Evolutionary conservation across 257 asterid genomes (phyloP), one percentile per base, ranked within the genome.

Genomic region (Solanum pennellii): DNA sequence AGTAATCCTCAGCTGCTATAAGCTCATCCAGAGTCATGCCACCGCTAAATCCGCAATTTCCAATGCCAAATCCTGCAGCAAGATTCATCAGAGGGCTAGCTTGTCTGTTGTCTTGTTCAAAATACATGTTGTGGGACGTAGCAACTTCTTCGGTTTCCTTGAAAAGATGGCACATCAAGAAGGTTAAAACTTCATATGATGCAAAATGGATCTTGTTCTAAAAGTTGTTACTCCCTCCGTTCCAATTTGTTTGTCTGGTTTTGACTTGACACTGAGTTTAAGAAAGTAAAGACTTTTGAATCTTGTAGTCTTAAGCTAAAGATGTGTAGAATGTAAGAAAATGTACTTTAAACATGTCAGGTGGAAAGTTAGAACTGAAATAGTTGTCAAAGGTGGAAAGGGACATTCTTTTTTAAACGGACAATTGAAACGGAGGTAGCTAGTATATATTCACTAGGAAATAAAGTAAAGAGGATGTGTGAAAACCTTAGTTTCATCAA

Each of bases 41-140:
- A 47, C 84, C 59, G 12, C 87, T 90, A 89, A 92, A 75, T 82
- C 90, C 87, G 62, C 89, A 39, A 5, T 33, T 62, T 68, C 88
- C 87, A 35, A 94, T 83, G 88, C 98, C 97, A 65, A 92, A 91
- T 37, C 99, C 98, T 90, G 90, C 88, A 3, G 98, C 96, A 15
- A 95, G 96, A 84, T 96, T 96, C 59, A 94, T 80, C 18, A 92
- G 92, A 65, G 98, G 95, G 89, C 96, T 94, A 39, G 92, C 47
- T 8, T 94, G 96, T 79, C 91, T 91, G 47, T 74, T 88, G 60
- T 87, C 94, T 77, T 91, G 94, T 73, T 86, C 87, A 25, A 87
- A 84, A 85, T 62, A 91, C 31, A 31, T 77, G 71, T 83, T 85
- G 35, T 72, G 85, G 71, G 75, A 42, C 42, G 69, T 88, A 82